phyloP scores from a whole-genome alignment of 2,329 filamentous ascomycete species.

The Colletotrichum sp. region DNA sequence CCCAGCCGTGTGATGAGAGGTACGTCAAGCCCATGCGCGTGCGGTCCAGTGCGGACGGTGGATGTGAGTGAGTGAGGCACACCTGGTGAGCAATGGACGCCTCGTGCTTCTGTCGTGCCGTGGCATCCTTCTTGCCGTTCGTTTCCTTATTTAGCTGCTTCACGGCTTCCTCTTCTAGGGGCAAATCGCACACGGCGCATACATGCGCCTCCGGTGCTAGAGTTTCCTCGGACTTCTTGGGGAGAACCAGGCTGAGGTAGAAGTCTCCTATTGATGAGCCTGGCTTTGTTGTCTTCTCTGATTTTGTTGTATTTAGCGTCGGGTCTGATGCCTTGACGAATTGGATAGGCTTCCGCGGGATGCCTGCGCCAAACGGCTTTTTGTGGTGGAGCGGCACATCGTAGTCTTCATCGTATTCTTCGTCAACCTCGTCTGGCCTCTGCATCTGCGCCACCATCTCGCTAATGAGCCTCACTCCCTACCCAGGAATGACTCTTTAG shows the following conservation, averaged over 20 bases:
- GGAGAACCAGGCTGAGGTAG: constrained; percentile 72
- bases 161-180: constrained; percentile 26
- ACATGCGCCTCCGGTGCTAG: constrained; percentile 3
- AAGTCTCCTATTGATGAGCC: constrained; percentile 54
- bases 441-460: background rate
- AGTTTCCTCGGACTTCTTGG: constrained; percentile 20
- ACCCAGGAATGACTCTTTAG: background rate
- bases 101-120: constrained; percentile 50
- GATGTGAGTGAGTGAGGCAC: constrained; percentile 70
- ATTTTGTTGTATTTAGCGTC: constrained; percentile 29
- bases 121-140: constrained; percentile 24
- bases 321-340: constrained; percentile 60
- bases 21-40: constrained; percentile 71
- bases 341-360: constrained; percentile 57
- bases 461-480: background rate
- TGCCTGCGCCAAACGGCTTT: constrained; percentile 59
- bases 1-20: constrained; percentile 72
- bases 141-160: constrained; percentile 8
- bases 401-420: constrained; percentile 40
- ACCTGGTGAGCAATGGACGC: constrained; percentile 74
- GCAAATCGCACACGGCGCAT: constrained; percentile 41
- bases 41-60: constrained; percentile 74
- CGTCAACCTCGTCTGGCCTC: constrained; percentile 1
- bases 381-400: constrained; percentile 58
- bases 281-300: constrained; percentile 27